A percentile compares a stretch with the other conserved stretches of the same genome.
Evolutionary conservation across 2,329 filamentous ascomycete species (phyloP).

Genomic region (Sarocladium oryzae): DNA sequence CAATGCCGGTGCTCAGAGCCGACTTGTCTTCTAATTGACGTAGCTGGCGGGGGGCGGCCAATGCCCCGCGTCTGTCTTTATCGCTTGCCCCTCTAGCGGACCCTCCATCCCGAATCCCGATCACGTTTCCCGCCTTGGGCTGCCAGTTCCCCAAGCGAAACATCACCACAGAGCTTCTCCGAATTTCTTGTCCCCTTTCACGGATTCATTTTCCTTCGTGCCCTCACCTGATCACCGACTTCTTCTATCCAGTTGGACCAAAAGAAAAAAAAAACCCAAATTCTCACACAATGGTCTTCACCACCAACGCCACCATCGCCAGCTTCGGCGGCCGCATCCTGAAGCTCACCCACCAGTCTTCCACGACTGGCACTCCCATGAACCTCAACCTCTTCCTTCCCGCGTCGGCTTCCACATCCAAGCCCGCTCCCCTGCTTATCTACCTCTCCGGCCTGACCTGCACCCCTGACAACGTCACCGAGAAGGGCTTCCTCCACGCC

Average conservation of each 20-base stretch:
- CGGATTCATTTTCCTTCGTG: neutral
- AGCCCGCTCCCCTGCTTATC: constrained; percentile 72
- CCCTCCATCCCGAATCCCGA: constrained; percentile 2
- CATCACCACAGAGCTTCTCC: neutral
- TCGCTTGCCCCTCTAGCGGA: neutral
- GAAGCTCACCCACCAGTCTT: constrained; percentile 83
- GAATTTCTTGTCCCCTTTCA: neutral
- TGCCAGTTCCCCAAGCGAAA: neutral
- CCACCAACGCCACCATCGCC: constrained; percentile 81
- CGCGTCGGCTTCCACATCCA: constrained; percentile 50
- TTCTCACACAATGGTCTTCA: constrained; percentile 62
- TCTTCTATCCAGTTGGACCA: too few relatives aligned
- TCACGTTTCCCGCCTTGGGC: constrained; percentile 1
- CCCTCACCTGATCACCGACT: neutral
- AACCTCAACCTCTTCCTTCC: constrained; percentile 88
- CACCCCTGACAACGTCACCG: constrained; percentile 77
- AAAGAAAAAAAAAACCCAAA: too few relatives aligned
- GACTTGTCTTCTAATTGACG: neutral
- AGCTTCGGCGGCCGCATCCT: constrained; percentile 91
- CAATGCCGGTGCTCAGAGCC: constrained; percentile 1
- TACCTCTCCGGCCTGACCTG: constrained; percentile 94
- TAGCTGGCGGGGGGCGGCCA: neutral
- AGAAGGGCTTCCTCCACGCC: constrained; percentile 88
- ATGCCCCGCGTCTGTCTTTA: constrained; percentile 1
- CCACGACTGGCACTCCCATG: constrained; percentile 80